phyloP scores from a whole-genome alignment of 177 flowering plant genomes.

The Tripterygium wilfordii region DNA sequence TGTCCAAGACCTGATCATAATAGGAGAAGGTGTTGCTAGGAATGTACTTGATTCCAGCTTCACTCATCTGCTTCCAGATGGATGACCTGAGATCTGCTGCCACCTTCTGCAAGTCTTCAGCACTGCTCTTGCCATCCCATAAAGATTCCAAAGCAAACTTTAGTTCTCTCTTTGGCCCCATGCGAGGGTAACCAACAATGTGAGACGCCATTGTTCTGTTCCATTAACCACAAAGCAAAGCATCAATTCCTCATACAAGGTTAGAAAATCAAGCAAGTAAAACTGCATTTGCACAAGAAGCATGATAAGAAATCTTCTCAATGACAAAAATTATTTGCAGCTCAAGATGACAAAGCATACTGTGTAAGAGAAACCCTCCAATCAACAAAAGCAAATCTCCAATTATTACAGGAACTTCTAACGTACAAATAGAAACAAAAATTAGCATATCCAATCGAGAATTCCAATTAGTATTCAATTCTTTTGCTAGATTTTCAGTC shows the following conservation, averaged over 20 bases:
- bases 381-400: too few species aligned
- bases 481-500: too few species aligned
- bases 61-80: conserved; percentile 57
- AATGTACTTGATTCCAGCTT: conserved; percentile 45
- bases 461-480: too few species aligned
- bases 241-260: conserved; percentile 1
- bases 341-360: too few species aligned
- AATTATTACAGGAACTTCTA: too few species aligned
- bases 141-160: conserved; percentile 59
- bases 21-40: conserved; percentile 49
- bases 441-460: too few species aligned
- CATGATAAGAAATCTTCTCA: too few species aligned
- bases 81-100: conserved; percentile 41
- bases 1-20: conserved; percentile 54
- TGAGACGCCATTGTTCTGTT: conserved; percentile 50
- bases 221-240: background rate
- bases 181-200: conserved; percentile 55
- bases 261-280: background rate
- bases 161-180: conserved; percentile 61
- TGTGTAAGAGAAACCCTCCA: too few species aligned
- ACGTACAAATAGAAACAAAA: too few species aligned
- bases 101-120: conserved; percentile 46
- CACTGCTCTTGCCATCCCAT: conserved; percentile 59
- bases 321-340: too few species aligned
- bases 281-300: background rate